phyloP scores from a whole-genome alignment of 2,329 filamentous ascomycete species.

The Ambrosiella beaveri region DNA sequence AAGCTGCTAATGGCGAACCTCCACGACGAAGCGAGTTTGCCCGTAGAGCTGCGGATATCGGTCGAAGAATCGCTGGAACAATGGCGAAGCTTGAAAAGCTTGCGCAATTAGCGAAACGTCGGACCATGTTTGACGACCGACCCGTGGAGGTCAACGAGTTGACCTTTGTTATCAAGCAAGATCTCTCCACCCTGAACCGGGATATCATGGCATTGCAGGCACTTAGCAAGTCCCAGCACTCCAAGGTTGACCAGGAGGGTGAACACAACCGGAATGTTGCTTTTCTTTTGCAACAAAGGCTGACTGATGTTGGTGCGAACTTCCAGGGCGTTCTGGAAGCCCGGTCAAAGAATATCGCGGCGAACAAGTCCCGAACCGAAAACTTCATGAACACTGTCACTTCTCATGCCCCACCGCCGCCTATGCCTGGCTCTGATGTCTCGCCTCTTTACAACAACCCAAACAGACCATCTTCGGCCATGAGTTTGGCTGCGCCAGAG shows the following conservation, averaged over 20 bases:
- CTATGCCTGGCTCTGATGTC: constrained; percentile 33
- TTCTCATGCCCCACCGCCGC: constrained; percentile 29
- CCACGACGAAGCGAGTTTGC: constrained; percentile 74
- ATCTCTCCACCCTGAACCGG: constrained; percentile 66
- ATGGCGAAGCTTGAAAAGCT: constrained; percentile 92
- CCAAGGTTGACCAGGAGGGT: constrained; percentile 67
- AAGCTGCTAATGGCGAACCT: constrained; percentile 33
- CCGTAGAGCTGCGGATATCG: constrained; percentile 77
- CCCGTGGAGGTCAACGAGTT: constrained; percentile 94
- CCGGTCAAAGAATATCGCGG: constrained; percentile 94
- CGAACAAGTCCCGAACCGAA: constrained; percentile 76
- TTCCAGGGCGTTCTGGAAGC: constrained; percentile 97
- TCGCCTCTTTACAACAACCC: constrained; percentile 78
- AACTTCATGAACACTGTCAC: constrained; percentile 90
- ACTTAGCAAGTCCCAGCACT: constrained; percentile 53
- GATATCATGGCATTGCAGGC: constrained; percentile 72
- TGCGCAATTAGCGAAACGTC: constrained; percentile 85
- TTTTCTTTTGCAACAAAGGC: constrained; percentile 72
- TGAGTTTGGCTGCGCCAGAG: constrained; percentile 63
- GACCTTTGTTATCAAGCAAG: constrained; percentile 96
- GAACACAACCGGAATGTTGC: constrained; percentile 98
- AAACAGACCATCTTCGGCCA: constrained; percentile 52
- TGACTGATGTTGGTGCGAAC: constrained; percentile 82
- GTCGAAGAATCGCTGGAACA: constrained; percentile 74
- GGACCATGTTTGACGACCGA: constrained; percentile 92